Percentiles rank a stretch among this genome's conserved stretches.
phyloP scores from a whole-genome alignment of 805 yeast genomes.

The Alloascoidea hylecoeti region DNA sequence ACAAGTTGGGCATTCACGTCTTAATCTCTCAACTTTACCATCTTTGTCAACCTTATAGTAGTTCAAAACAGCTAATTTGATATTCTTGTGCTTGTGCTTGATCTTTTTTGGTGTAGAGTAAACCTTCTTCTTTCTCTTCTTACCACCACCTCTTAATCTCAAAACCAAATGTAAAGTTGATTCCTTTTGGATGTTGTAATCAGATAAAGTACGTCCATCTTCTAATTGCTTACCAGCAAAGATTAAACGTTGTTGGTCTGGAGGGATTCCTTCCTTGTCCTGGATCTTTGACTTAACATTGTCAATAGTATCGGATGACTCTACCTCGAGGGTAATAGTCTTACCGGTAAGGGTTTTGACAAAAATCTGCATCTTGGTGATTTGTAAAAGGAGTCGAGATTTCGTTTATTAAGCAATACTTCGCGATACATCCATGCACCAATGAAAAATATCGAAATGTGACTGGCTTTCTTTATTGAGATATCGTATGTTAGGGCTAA shows the following conservation, averaged over 20 bases:
- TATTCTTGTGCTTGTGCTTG: slow-evolving; percentile 98
- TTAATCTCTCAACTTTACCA: slow-evolving; percentile 96
- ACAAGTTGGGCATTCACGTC: slow-evolving; percentile 97
- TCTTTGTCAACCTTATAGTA: slow-evolving; percentile 99
- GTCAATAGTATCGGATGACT: slow-evolving; percentile 78
- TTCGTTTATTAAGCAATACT: too few relatives aligned
- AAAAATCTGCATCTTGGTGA: slow-evolving; percentile 95
- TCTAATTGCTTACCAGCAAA: slow-evolving; percentile 43
- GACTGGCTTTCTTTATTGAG: too few relatives aligned
- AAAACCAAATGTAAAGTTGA: slow-evolving; percentile 91
- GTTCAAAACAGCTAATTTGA: slow-evolving; percentile 97
- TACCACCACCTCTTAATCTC: slow-evolving; percentile 98
- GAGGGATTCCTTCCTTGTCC: slow-evolving; percentile 80
- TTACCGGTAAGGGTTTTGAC: slow-evolving; percentile 99
- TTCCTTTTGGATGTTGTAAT: slow-evolving; percentile 98
- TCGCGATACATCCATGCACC: too few relatives aligned
- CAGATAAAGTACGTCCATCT: slow-evolving; percentile 92
- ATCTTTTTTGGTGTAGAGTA: slow-evolving; percentile 99
- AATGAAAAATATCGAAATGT: too few relatives aligned
- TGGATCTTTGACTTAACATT: slow-evolving; percentile 73
- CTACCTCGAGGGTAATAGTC: slow-evolving; percentile 79
- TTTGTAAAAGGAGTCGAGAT: too few relatives aligned
- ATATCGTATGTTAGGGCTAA: too few relatives aligned
- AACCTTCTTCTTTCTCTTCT: slow-evolving; percentile 99
- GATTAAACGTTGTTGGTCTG: slow-evolving; percentile 74